Base-by-base conservation (phyloP, 768 basidiomycete species). In the Lactarius pseudohatsudake region DNA sequence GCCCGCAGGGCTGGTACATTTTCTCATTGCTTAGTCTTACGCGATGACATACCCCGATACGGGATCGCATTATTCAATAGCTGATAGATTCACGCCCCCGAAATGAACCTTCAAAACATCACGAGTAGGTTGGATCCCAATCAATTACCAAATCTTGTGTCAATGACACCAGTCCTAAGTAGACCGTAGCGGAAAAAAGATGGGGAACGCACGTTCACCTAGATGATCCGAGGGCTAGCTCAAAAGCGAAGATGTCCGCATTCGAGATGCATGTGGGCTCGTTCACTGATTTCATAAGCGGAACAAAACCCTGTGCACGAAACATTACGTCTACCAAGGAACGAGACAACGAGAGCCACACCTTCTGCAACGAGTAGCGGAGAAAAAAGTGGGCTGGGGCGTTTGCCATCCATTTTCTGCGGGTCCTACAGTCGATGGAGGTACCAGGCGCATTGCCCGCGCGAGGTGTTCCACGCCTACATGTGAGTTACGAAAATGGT, bases 281-380 rank as follows among this genome's bases (percentile, higher is more conserved):
- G 78, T 0, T 79, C 16, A 80, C 78, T 5, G 87, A 86, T 74
- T 91, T 91, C 5, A 89, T 88, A 0, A 91, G 77, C 1, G 87
- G 85, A 36, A 89, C 77, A 70, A 80, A 90, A 32, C 85, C 81
- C 82, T 85, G 57, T 47, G 16, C 22, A 61, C 36, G 41, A 58
- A 58, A 59, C 16, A 59, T 63, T 60, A 16, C 32, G 22, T 45
- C 38, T 22, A 30, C 16, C 26, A 40, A 36, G 36, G 30, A 34
- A 45, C 28, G 38, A 41, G 22, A 34, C 15, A 54, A 43, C 22
- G 57, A 32, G 28, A 28, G 15, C 43, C 74, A 41, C 68, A 86
- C 91, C 80, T 90, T 88, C 75, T 94, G 90, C n/a, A 94, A 76
- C 13, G 86, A 87, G 74, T 86, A 92, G n/a, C 90, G 81, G 34